Percentiles rank a stretch among this genome's conserved stretches.
Conservation (phyloP, 139 green algal genomes). For the Ulvella scutata region DNA sequence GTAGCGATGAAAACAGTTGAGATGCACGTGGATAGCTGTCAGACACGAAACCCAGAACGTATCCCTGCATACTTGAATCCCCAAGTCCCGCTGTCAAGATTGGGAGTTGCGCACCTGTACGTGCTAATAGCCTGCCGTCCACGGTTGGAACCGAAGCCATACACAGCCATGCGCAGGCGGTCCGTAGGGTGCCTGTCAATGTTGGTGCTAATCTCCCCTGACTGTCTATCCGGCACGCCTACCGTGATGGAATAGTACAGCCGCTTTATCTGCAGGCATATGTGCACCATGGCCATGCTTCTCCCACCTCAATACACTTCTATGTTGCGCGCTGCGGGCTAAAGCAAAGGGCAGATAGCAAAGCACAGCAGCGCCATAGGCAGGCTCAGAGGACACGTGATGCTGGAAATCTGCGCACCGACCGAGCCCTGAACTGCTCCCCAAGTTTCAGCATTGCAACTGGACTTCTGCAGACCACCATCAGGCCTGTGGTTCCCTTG, state of each 20-base stretch:
- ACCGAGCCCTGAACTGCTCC: slow-evolving; percentile 74
- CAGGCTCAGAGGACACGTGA: too few species aligned
- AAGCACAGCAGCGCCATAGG: too few species aligned
- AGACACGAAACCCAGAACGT: too few species aligned
- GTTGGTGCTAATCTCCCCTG: slow-evolving; percentile 49
- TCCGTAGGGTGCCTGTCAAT: slow-evolving; percentile 49
- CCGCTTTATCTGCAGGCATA: slow-evolving; percentile 26
- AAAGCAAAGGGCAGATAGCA: too few species aligned
- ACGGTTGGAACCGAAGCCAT: slow-evolving; percentile 23
- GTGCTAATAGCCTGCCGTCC: slow-evolving; percentile 51
- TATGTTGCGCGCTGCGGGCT: too few species aligned
- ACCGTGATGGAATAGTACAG: slow-evolving; percentile 48
- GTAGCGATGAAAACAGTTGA: too few species aligned
- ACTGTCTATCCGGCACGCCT: slow-evolving; percentile 16
- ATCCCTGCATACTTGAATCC: too few species aligned
- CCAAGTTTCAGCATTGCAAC: slow-evolving; percentile 21
- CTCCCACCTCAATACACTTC: neutral
- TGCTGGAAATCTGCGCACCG: too few species aligned
- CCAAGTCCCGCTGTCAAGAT: neutral
- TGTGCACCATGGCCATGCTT: neutral
- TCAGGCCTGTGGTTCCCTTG: slow-evolving; percentile 75
- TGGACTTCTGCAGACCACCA: slow-evolving; percentile 86
- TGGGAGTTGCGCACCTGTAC: slow-evolving; percentile 26
- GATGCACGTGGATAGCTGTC: too few species aligned
- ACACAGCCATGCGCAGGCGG: slow-evolving; percentile 59